Conservation (phyloP, 164 flowering plant genomes). For the Macadamia integrifolia region DNA sequence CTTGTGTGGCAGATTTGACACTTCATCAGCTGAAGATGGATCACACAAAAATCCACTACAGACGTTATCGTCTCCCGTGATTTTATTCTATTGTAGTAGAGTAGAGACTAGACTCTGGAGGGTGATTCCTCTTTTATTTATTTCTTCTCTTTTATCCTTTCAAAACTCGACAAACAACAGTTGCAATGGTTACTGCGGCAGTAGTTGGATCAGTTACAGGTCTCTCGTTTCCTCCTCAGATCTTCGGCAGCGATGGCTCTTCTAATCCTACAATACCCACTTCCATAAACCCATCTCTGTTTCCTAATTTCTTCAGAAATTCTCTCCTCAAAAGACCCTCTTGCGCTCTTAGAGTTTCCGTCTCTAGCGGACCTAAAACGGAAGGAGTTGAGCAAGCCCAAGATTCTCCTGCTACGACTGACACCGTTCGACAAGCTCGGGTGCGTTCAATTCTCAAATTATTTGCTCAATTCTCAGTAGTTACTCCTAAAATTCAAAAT, state of each 20-base stretch:
- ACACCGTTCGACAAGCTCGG: slow-evolving; percentile 29
- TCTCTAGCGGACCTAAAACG: slow-evolving; percentile 11
- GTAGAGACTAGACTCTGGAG: no score
- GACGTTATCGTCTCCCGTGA: no score
- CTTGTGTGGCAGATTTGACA: no score
- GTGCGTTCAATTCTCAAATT: slow-evolving; percentile 14
- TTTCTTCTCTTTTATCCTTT: neutral
- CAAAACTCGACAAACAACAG: neutral
- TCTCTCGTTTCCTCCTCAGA: slow-evolving; percentile 11
- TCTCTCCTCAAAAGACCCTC: slow-evolving; percentile 3
- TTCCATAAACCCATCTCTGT: slow-evolving; percentile 3
- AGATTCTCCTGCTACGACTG: slow-evolving; percentile 9
- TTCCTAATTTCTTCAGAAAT: slow-evolving; percentile 2
- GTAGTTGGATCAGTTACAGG: slow-evolving; percentile 19
- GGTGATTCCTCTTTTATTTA: neutral
- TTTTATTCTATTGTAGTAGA: no score
- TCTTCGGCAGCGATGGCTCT: slow-evolving; percentile 5
- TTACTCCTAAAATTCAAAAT: neutral
- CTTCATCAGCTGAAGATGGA: no score
- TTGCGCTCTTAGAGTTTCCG: slow-evolving; percentile 9
- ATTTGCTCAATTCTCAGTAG: no score
- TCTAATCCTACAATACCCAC: neutral
- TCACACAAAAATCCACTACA: no score
- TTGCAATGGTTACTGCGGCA: slow-evolving; percentile 9
- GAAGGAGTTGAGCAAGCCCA: slow-evolving; percentile 12